Conservation (phyloP, 2,329 filamentous ascomycete genomes). For the Verticillium nonalfalfae region DNA sequence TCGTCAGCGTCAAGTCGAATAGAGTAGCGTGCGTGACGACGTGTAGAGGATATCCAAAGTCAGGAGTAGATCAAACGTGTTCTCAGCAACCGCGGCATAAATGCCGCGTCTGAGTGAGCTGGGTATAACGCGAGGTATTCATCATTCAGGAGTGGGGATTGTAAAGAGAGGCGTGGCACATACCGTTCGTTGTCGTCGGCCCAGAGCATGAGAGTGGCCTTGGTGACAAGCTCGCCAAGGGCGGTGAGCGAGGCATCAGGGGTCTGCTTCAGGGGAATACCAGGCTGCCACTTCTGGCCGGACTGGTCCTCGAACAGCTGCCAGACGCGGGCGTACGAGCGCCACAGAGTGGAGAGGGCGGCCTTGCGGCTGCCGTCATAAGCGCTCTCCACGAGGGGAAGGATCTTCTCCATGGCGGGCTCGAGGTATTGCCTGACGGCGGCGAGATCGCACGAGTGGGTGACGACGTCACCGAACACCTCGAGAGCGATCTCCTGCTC, state of each 20-base stretch:
- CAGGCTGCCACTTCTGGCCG: constrained; percentile 81
- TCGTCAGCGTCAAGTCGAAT: constrained; percentile 32
- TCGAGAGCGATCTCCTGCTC: constrained; percentile 98
- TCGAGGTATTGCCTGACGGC: constrained; percentile 75
- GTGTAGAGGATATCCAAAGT: constrained; percentile 17
- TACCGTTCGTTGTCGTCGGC: constrained; percentile 90
- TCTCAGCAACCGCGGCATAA: constrained; percentile 75
- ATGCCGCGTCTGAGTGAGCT: constrained; percentile 97
- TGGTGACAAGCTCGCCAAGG: constrained; percentile 80
- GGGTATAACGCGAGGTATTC: constrained; percentile 90
- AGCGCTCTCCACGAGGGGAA: constrained; percentile 76
- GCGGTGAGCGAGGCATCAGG: constrained; percentile 76
- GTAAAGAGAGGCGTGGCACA: constrained; percentile 33
- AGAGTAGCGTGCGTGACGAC: constrained; percentile 4
- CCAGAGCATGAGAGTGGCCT: constrained; percentile 79
- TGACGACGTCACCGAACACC: constrained; percentile 87
- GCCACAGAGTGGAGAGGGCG: constrained; percentile 85
- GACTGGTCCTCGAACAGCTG: constrained; percentile 74
- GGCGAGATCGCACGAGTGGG: constrained; percentile 73
- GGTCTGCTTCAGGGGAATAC: constrained; percentile 74
- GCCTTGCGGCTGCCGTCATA: constrained; percentile 94
- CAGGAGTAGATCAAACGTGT: constrained; percentile 48
- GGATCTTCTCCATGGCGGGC: constrained; percentile 75
- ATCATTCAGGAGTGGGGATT: constrained; percentile 55
- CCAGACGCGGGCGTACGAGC: constrained; percentile 87